These are phyloP conservation scores for Claviceps monticola DNA, from an alignment of 2,329 filamentous ascomycete species.

Conservation along the genomic window DNA sequence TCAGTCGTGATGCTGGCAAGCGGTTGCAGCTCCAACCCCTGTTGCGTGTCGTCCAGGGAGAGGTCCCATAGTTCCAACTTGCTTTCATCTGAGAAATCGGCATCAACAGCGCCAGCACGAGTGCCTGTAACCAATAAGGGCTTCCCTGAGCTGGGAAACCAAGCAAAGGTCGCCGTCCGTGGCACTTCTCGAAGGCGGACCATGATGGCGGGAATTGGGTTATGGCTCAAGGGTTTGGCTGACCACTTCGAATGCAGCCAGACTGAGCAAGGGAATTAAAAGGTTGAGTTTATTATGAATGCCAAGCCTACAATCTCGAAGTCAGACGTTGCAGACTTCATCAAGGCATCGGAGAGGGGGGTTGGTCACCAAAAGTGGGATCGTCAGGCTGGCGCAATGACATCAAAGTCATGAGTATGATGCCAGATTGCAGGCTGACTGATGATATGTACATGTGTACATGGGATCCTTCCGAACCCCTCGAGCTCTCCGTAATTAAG, in stretches of 20 bases:
- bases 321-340: conserved; percentile 1
- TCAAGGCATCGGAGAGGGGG: not conserved
- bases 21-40: conserved; percentile 73
- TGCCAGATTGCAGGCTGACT: conserved; percentile 31
- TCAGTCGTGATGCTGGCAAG: conserved; percentile 74
- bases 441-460: not conserved
- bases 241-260: conserved; percentile 9
- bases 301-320: conserved; percentile 1
- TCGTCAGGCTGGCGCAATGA: conserved; percentile 7
- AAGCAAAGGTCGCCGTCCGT: conserved; percentile 92
- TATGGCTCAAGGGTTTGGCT: conserved; percentile 8
- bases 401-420: conserved; percentile 20
- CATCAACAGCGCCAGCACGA: conserved; percentile 85
- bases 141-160: conserved; percentile 69
- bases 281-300: not conserved
- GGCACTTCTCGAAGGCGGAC: conserved; percentile 93
- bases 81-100: conserved; percentile 94
- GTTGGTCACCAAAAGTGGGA: conserved; percentile 4
- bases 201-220: conserved; percentile 43
- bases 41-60: conserved; percentile 60
- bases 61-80: conserved; percentile 95
- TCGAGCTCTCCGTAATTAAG: conserved; percentile 11
- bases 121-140: conserved; percentile 88
- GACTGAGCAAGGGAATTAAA: not conserved
- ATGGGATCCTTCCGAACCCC: conserved; percentile 9